Evolutionary conservation across 768 basidiomycete genomes (phyloP), one percentile per base, ranked within the genome.

Genomic region (Phylloporus sp.): DNA sequence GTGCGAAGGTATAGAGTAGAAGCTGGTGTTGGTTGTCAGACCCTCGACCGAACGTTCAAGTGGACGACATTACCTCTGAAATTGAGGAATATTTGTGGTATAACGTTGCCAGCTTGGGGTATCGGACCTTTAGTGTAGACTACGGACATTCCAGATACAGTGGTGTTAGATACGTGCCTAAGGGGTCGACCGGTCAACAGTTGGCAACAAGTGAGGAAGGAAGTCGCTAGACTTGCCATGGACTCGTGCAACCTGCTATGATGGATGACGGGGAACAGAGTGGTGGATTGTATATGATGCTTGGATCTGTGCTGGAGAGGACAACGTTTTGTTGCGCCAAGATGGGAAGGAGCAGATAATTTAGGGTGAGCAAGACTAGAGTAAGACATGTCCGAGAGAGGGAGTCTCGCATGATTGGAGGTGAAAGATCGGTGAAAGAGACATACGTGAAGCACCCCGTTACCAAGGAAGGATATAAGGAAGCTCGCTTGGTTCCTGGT

Each of bases 21-120:
- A n/a, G 74, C 77, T 78, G 46, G 31, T 38, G 0, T 23, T 5
- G 14, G 15, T 21, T 31, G 18, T 63, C 33, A 61, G 48, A 28
- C 13, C 22, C n/a, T 31, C 10, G 40, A 35, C 10, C 18, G 13
- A 9, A 10, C 24, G 14, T 17, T n/a, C 40, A 13, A 27, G 35
- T 3, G 14, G 27, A 18, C 5, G n/a, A 18, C n/a, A 37, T 44
- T 53, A 79, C 80, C 80, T 67, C 68, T 69, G 63, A 81, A 79
- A 26, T 65, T 68, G 44, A 82, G 58, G 55, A 81, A 82, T 66
- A 81, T 67, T 48, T 82, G 81, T 2, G 79, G 80, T 47, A 79
- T 61, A 31, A 78, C 69, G 45, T 72, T 61, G 18, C 60, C 69
- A 14, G 71, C 63, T 32, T 61, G 63, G 31, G 69, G 56, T 53